Base-by-base conservation (phyloP, 176 grass and related monocot species). In the Musa beccarii region DNA sequence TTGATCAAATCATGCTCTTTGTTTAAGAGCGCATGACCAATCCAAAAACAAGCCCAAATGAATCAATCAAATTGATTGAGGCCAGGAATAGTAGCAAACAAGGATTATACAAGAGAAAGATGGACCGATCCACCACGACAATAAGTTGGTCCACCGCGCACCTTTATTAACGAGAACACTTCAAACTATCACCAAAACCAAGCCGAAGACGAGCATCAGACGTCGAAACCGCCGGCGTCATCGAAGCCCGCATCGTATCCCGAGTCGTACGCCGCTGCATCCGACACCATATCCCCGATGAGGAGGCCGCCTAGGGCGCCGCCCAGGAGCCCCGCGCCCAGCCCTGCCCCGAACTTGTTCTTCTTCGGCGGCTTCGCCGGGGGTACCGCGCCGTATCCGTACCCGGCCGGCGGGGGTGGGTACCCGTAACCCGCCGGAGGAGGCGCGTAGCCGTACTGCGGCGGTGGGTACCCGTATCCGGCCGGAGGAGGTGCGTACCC, bases 171-270 rank as follows among this genome's bases (percentile, higher is more conserved):
- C 34, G 34, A 43, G 4, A 5, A 43, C 34, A 6, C 34, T 43
- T 43, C 34, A 23, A 34, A 34, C 10, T 12, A 15, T 34, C 25
- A 3, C 63, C 64, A 34, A 15, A 34, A 26, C 0, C 28, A 23
- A 49, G 11, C 5, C 24, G 16, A 68, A 68, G 17, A n/a, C 1
- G 7, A 62, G 17, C 10, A 16, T 6, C 17, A 62, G 55, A n/a
- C 3, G 22, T 72, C 73, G 17, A 78, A 73, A 19, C 69, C 73
- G 0, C 81, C 77, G 17, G 51, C 79, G 69, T 86, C 77, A 66
- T 78, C 68, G 8, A 88, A 21, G 15, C 84, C 90, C 3, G 71
- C 94, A 50, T 79, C 79, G 79, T 92, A 96, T 15, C 74, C 74
- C 56, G 74, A 1, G 10, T 76, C 57, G 59, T 76, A 76, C 0